Conservation (phyloP, 192 early-diverging fungal species). For the Coemansia aciculifera region DNA sequence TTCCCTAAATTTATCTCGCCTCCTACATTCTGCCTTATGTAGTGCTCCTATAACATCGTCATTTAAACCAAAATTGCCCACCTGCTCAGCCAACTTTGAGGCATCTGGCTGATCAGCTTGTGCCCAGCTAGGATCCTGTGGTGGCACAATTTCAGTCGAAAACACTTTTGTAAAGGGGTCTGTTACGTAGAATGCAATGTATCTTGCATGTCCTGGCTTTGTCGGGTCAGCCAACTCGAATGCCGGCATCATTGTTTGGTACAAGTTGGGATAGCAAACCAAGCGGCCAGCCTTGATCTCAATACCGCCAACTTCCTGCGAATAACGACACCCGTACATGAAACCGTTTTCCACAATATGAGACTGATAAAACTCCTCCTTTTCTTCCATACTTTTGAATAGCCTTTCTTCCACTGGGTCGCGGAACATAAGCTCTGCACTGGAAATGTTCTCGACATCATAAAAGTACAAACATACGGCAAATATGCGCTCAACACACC, state of each 20-base stretch:
- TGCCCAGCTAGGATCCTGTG: background rate
- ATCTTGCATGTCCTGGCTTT: background rate
- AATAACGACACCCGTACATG: background rate
- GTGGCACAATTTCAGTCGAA: background rate
- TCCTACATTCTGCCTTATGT: background rate
- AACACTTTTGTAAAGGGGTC: background rate
- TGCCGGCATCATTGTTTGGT: conserved; percentile 2
- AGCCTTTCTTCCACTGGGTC: background rate
- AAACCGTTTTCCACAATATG: background rate
- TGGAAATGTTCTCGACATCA: conserved; percentile 63
- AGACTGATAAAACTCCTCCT: background rate
- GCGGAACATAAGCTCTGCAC: background rate
- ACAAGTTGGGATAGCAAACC: background rate
- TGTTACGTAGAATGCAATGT: background rate
- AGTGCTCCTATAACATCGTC: background rate
- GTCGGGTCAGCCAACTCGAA: background rate
- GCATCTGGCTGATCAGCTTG: background rate
- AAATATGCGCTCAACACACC: conserved; percentile 65
- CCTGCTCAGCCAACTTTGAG: background rate
- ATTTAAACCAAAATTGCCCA: background rate
- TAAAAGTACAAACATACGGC: conserved; percentile 75
- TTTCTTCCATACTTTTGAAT: background rate
- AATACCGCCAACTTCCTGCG: background rate
- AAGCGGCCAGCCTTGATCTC: background rate
- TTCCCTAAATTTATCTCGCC: background rate